A percentile compares a stretch with the other conserved stretches of the same genome.
These are phyloP conservation scores for Bondarzewia mesenterica DNA, from an alignment of 1,284 basidiomycete species.

Conservation along the genomic window DNA sequence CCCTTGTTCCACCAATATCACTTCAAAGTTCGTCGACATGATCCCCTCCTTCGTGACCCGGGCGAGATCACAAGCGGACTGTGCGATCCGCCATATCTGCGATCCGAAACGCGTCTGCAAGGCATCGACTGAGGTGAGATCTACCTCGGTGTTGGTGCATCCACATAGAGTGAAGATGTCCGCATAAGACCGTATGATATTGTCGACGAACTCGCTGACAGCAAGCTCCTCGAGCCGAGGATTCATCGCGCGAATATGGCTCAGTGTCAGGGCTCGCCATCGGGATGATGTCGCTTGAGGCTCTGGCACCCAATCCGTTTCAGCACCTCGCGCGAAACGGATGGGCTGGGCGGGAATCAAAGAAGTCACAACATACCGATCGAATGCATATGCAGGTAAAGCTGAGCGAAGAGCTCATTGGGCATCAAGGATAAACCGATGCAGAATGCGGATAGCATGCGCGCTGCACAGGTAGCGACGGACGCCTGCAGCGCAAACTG, in stretches of 20 bases:
- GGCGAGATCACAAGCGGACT: conserved; percentile 50
- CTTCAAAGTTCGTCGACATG: conserved; percentile 64
- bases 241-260: conserved; percentile 57
- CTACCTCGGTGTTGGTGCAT: conserved; percentile 22
- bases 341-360: conserved; percentile 5
- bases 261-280: conserved; percentile 65
- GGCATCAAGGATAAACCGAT: conserved; percentile 64
- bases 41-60: conserved; percentile 59
- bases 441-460: conserved; percentile 61
- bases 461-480: conserved; percentile 53
- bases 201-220: conserved; percentile 56
- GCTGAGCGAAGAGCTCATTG: conserved; percentile 54
- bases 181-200: conserved; percentile 60
- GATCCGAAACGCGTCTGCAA: conserved; percentile 45
- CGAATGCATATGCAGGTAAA: conserved; percentile 58
- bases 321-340: conserved; percentile 3
- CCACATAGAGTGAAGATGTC: conserved; percentile 60
- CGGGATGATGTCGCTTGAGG: conserved; percentile 68
- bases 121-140: conserved; percentile 28
- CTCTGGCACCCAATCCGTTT: conserved; percentile 29
- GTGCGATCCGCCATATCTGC: conserved; percentile 55
- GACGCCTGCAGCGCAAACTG: conserved; percentile 67
- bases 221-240: conserved; percentile 58
- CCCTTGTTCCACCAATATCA: conserved; percentile 48
- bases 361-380: conserved; percentile 35